phyloP scores from a whole-genome alignment of 441 rosid species.

The Adansonia madagascariensis region DNA sequence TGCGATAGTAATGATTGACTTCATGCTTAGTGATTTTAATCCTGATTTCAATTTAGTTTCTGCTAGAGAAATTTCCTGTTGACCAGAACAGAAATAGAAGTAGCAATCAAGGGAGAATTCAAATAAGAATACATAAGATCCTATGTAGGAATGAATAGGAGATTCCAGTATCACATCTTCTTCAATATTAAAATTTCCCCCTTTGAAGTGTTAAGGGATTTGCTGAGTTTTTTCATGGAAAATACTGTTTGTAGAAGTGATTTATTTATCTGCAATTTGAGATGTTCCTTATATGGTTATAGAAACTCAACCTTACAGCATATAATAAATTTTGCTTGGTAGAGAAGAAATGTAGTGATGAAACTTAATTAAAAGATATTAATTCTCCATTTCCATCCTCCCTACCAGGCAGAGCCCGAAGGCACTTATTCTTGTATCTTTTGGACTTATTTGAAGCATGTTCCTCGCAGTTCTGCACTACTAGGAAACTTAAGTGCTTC shows the following conservation, averaged over 20 bases:
- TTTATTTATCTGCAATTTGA: neutral
- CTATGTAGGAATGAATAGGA: neutral
- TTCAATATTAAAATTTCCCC: neutral
- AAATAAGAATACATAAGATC: neutral
- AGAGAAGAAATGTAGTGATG: neutral
- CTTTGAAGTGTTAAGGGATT: neutral
- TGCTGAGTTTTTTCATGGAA: neutral
- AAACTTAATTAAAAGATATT: neutral
- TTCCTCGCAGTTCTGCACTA: constrained; percentile 29
- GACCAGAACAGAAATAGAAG: neutral
- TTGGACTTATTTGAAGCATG: constrained; percentile 18
- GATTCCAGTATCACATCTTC: neutral
- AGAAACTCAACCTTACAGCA: neutral
- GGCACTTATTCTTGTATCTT: neutral
- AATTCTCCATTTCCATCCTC: neutral
- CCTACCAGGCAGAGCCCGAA: neutral
- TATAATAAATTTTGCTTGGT: neutral
- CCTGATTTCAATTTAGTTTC: neutral
- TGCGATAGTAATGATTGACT: neutral
- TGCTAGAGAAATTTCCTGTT: neutral
- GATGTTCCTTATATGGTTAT: neutral
- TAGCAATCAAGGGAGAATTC: neutral
- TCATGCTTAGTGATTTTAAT: neutral
- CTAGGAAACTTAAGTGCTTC: constrained; percentile 69
- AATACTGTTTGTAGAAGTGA: too few relatives aligned